Conservation (phyloP, 108 stramenopile genomes). For the Cyclostephanos tholiformis region DNA sequence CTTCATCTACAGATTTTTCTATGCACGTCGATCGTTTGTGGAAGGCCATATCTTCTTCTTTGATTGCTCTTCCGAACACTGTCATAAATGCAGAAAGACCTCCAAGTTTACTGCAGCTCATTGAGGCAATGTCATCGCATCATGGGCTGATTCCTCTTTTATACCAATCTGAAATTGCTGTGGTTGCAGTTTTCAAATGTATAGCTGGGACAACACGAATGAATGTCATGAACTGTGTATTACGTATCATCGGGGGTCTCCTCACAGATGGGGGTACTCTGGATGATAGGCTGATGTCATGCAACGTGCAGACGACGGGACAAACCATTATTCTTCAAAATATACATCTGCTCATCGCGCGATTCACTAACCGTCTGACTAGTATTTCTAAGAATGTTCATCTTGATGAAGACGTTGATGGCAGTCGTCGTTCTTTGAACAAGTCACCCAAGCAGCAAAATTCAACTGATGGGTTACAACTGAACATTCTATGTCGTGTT, state of each 20-base stretch:
- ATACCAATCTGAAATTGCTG: constrained; percentile 42
- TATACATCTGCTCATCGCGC: constrained; percentile 62
- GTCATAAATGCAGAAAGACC: constrained; percentile 65
- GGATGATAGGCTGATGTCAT: constrained; percentile 6
- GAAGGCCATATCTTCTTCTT: constrained; percentile 56
- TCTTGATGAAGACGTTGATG: constrained; percentile 27
- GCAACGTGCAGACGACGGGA: constrained; percentile 21
- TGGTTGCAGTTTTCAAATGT: constrained; percentile 65
- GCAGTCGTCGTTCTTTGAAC: constrained; percentile 31
- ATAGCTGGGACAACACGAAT: constrained; percentile 53
- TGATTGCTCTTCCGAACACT: constrained; percentile 70
- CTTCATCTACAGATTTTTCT: constrained; percentile 59
- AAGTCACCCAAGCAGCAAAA: constrained; percentile 13
- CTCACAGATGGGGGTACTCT: constrained; percentile 38
- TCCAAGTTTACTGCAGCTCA: constrained; percentile 67
- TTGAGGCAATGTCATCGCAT: constrained; percentile 63
- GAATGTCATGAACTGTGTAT: constrained; percentile 56
- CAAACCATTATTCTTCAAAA: constrained; percentile 36
- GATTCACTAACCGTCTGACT: constrained; percentile 60
- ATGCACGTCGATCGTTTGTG: constrained; percentile 50
- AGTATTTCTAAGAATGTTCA: constrained; percentile 30
- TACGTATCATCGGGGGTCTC: constrained; percentile 74
- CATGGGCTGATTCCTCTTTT: constrained; percentile 54
- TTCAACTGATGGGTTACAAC: constrained; percentile 28
- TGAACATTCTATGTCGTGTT: constrained; percentile 72